Evolutionary conservation across 2,329 filamentous ascomycete species (phyloP).

Genomic region (Nannizzia gypsea): DNA sequence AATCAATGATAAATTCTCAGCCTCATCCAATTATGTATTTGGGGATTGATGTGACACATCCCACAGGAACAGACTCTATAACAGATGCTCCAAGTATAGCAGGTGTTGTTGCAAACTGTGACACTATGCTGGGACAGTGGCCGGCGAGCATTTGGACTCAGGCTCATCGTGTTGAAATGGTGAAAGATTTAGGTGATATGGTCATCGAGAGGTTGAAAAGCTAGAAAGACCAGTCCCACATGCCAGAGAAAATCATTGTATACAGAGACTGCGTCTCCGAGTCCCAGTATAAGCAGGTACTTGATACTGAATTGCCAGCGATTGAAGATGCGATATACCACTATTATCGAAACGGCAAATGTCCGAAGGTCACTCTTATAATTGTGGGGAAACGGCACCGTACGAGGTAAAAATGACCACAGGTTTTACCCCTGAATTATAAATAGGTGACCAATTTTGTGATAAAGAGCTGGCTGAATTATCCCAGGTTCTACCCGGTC

Average conservation of each 20-base stretch:
- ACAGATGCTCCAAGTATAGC: slow-evolving; percentile 41
- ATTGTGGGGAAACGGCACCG: slow-evolving; percentile 83
- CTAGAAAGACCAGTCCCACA: slow-evolving; percentile 49
- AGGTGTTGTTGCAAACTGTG: slow-evolving; percentile 61
- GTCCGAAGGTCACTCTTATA: slow-evolving; percentile 58
- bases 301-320: slow-evolving; percentile 50
- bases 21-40: slow-evolving; percentile 69
- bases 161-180: slow-evolving; percentile 54
- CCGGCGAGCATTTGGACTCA: slow-evolving; percentile 63
- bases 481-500: slow-evolving; percentile 55
- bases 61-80: slow-evolving; percentile 50
- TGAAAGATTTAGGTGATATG: slow-evolving; percentile 48
- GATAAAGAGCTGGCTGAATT: not conserved
- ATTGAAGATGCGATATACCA: slow-evolving; percentile 48
- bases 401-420: slow-evolving; percentile 43
- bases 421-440: not conserved
- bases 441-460: not conserved
- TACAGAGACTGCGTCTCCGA: slow-evolving; percentile 87
- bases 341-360: slow-evolving; percentile 41
- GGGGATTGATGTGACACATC: slow-evolving; percentile 82
- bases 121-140: slow-evolving; percentile 62
- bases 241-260: slow-evolving; percentile 62
- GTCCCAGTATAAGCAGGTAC: slow-evolving; percentile 61
- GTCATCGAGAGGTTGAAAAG: slow-evolving; percentile 52
- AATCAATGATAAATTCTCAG: slow-evolving; percentile 43